Conservation (phyloP, 208 protist species). For the Leishmania mexicana region DNA sequence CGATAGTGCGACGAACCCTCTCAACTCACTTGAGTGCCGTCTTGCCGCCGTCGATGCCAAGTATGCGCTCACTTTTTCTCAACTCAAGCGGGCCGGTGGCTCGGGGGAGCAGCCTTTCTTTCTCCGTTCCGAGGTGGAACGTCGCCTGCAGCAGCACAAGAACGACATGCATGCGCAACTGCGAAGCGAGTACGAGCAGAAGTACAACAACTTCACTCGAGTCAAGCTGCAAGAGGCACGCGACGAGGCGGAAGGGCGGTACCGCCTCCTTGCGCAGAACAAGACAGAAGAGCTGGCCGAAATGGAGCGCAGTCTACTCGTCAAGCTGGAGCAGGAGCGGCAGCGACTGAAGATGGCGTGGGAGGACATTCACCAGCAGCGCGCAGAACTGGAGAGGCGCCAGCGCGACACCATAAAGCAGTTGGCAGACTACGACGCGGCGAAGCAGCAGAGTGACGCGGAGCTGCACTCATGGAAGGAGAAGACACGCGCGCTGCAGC, state of each 20-base stretch:
- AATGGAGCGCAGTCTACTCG: conserved; percentile 52
- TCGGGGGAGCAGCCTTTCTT: conserved; percentile 45
- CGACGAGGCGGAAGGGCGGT: conserved; percentile 56
- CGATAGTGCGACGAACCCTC: conserved; percentile 34
- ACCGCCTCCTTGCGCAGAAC: conserved; percentile 46
- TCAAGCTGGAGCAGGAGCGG: conserved; percentile 68
- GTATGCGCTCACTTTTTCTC: conserved; percentile 80
- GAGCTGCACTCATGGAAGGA: conserved; percentile 45
- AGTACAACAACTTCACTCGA: conserved; percentile 67
- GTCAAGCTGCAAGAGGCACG: conserved; percentile 58
- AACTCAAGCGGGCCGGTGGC: conserved; percentile 38
- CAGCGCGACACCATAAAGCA: conserved; percentile 48
- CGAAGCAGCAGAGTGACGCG: conserved; percentile 18
- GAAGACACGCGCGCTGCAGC: conserved; percentile 43
- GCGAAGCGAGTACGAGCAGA: conserved; percentile 72
- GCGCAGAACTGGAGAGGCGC: conserved; percentile 52
- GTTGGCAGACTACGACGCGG: conserved; percentile 48
- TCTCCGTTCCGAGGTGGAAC: conserved; percentile 71
- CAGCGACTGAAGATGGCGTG: conserved; percentile 55
- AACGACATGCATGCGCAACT: conserved; percentile 76
- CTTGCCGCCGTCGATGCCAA: conserved; percentile 88
- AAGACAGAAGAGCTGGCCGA: conserved; percentile 74
- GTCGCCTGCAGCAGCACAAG: conserved; percentile 72
- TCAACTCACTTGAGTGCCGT: conserved; percentile 76
- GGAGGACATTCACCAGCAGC: conserved; percentile 73